Evolutionary conservation across 1,284 basidiomycete species (phyloP), one percentile per base, ranked within the genome.

Genomic region (Cutaneotrichosporon sp.): DNA sequence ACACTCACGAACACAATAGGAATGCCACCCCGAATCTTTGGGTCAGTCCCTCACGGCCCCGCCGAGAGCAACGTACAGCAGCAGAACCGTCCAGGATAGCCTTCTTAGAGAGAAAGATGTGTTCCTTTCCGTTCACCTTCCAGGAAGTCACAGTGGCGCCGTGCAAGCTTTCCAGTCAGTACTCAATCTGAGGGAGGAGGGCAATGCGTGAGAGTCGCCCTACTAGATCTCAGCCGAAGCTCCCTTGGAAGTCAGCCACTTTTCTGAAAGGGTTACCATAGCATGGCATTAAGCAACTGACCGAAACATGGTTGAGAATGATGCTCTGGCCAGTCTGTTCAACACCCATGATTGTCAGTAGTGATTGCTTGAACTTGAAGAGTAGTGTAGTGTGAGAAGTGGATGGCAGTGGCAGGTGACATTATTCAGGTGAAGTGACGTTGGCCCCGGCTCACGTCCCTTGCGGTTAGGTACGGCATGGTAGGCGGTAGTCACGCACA

Each of bases 71-170:
- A 52, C 74, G 65, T 41, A 75, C 74, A 11, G 84, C 77, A 67
- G 84, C 83, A 49, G 82, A 81, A 2, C 86, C 87, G 64, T 91
- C 88, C 3, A 89, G 74, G 14, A 77, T 75, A 1, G 88, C 84
- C 70, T 85, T 88, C 83, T 84, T 86, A 2, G 87, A 89, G 43
- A 87, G 77, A 41, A 93, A 93, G 35, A 90, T 77, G 24, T 85
- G 79, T 68, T 91, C 89, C 46, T 75, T 65, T 1, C 79, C 78
- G 17, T 61, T 68, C 9, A 74, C 70, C 52, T 71, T 74, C 75
- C 75, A 78, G 24, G 76, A 78, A 6, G 70, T 70, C 17, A 78
- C 79, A 0, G 88, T 88, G 1, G 89, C 90, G 5, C 90, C 90
- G 63, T 86, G 91, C 29, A 85, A 74, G 52, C 74, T 75, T 32